These are phyloP conservation scores for Penicillium salamii DNA, from an alignment of 495 filamentous ascomycete species.

Conservation along the genomic window DNA sequence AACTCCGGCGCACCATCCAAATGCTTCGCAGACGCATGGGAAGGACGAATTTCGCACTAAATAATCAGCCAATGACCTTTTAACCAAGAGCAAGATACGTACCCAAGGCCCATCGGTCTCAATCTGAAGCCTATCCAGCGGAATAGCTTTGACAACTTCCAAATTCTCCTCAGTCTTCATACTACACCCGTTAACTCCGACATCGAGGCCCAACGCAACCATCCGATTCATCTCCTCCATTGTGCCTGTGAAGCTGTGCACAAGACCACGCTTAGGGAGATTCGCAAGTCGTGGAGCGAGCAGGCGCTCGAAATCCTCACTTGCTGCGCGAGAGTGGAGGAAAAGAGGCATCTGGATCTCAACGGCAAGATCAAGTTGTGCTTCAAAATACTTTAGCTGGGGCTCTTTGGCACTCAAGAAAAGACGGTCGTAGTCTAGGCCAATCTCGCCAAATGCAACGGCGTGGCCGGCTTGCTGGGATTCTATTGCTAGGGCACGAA, in stretches of 20 bases:
- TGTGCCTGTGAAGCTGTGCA: constrained; percentile 90
- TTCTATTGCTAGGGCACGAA: constrained; percentile 54
- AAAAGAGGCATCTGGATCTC: constrained; percentile 81
- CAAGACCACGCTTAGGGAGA: constrained; percentile 70
- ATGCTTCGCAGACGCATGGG: constrained; percentile 51
- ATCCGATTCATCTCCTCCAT: constrained; percentile 75
- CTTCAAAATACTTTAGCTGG: constrained; percentile 81
- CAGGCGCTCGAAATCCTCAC: constrained; percentile 73
- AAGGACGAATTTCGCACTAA: constrained; percentile 55
- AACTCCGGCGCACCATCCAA: constrained; percentile 41
- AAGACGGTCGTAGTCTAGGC: constrained; percentile 91
- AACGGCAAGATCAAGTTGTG: constrained; percentile 75
- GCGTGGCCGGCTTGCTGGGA: constrained; percentile 48
- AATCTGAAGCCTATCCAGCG: constrained; percentile 72
- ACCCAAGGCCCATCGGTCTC: constrained; percentile 95
- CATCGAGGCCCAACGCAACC: constrained; percentile 71
- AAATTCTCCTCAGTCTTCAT: constrained; percentile 91
- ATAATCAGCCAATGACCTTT: constrained; percentile 7
- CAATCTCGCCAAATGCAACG: constrained; percentile 92
- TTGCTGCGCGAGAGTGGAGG: constrained; percentile 82
- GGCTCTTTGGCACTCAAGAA: constrained; percentile 70
- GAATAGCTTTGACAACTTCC: constrained; percentile 72
- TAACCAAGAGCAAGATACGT: constrained; percentile 11
- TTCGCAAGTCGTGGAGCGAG: constrained; percentile 48
- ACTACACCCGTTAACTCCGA: constrained; percentile 88